Base-by-base conservation (phyloP, 2,329 filamentous ascomycete species). In the Neodidymelliopsis sp. region DNA sequence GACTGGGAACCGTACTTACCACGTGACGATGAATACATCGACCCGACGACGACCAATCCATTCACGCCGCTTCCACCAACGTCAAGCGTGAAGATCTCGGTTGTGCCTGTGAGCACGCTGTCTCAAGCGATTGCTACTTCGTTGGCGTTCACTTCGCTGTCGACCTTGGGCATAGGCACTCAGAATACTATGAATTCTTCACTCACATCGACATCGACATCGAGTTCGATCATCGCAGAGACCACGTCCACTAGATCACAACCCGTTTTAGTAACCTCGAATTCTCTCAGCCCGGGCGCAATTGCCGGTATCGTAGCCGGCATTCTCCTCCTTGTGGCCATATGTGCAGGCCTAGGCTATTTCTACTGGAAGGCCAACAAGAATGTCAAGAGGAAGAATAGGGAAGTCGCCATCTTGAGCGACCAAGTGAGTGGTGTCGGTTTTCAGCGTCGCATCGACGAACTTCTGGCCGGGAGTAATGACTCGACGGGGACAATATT, bases 1-100 rank as follows among this genome's bases (percentile, higher is more conserved):
- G 43, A 34, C 2, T 63, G 60, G 59, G 37, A 53, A 10, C 39
- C 40, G 6, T 59, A 57, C 15, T 38, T 61, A 0, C 58, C 54
- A n/a, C 27, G 33, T 8, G 31, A 34, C 2, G 31, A 16, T 4
- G 35, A 45, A 11, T n/a, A 31, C 2, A 12, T 36, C 28, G 12
- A 28, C 3, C 29, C 24, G 9, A 18, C 28, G 2, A 12, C n/a
- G n/a, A n/a, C n/a, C n/a, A n/a, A n/a, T n/a, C n/a, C n/a, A n/a
- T n/a, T n/a, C 5, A 12, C 27, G n/a, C 25, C 25, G 6, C 25
- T 29, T 16, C 25, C 24, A 12, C 27, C 28, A 7, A 43, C 36
- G 8, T 24, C 37, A 1, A 33, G 31, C 27, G 9, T 4, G 13
- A 6, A 25, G 4, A 12, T 3, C 6, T 24, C 45, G 1, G 24